Conservation (phyloP, 495 filamentous ascomycete genomes). For the Hypoxylon fragiforme region DNA sequence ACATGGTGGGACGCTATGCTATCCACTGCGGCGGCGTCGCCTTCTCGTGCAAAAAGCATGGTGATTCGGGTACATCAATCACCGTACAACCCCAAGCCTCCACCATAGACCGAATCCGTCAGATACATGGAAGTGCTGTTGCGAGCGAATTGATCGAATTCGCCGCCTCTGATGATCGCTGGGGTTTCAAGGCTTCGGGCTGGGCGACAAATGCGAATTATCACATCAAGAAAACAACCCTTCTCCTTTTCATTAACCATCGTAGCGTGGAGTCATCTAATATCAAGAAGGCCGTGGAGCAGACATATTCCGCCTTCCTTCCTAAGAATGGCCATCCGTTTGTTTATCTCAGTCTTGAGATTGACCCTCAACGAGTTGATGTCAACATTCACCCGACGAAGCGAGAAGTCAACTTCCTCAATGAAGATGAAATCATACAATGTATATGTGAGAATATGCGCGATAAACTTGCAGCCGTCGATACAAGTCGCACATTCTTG, state of each 20-base stretch:
- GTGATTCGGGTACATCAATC: slow-evolving; percentile 79
- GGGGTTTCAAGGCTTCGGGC: slow-evolving; percentile 80
- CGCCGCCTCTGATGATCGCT: slow-evolving; percentile 69
- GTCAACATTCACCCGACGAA: slow-evolving; percentile 99
- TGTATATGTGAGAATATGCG: slow-evolving; percentile 81
- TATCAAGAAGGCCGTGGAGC: slow-evolving; percentile 88
- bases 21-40: slow-evolving; percentile 91
- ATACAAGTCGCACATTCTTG: slow-evolving; percentile 91
- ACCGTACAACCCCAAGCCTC: slow-evolving; percentile 72
- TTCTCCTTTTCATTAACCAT: slow-evolving; percentile 97
- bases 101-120: slow-evolving; percentile 80
- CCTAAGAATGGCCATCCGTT: slow-evolving; percentile 97
- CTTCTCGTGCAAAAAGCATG: slow-evolving; percentile 96
- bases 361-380: slow-evolving; percentile 91
- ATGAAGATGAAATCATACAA: slow-evolving; percentile 96
- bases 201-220: slow-evolving; percentile 95
- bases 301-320: slow-evolving; percentile 85
- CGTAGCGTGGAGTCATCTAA: slow-evolving; percentile 91
- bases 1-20: slow-evolving; percentile 90
- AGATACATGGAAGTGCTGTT: slow-evolving; percentile 82
- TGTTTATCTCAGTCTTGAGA: slow-evolving; percentile 87
- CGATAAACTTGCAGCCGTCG: slow-evolving; percentile 79
- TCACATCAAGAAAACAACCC: slow-evolving; percentile 84
- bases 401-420: slow-evolving; percentile 95
- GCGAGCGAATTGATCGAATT: slow-evolving; percentile 89